These are phyloP conservation scores for Trametes gibbosa DNA, from an alignment of 768 basidiomycete genomes.

Conservation along the genomic window DNA sequence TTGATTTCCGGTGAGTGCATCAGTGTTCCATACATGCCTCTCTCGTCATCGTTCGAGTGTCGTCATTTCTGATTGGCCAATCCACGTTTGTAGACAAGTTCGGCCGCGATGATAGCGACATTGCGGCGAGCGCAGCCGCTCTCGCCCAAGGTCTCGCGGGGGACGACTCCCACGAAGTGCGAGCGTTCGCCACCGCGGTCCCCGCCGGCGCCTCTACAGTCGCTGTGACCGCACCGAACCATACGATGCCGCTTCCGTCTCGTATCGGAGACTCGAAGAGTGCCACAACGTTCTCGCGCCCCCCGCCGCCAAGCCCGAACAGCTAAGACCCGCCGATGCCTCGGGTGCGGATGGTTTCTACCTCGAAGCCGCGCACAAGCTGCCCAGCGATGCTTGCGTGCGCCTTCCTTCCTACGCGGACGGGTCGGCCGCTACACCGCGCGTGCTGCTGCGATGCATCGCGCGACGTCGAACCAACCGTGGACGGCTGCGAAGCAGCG, in stretches of 20 bases:
- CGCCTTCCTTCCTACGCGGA: conserved; percentile 1
- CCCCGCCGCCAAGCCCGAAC: conserved; percentile 25
- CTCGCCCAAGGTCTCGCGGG: conserved; percentile 47
- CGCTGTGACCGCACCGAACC: background rate
- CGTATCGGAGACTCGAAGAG: conserved; percentile 9
- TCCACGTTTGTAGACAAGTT: conserved; percentile 18
- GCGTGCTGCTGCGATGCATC: background rate
- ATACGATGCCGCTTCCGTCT: background rate
- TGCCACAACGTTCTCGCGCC: conserved; percentile 29
- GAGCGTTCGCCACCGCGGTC: conserved; percentile 46
- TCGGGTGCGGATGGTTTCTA: background rate
- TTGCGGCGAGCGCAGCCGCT: conserved; percentile 10
- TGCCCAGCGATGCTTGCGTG: background rate
- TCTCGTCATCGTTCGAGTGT: background rate
- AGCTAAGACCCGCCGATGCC: conserved; percentile 13
- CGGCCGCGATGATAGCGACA: conserved; percentile 7
- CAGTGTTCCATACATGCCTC: background rate
- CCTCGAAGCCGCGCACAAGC: background rate
- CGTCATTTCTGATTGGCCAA: conserved; percentile 10
- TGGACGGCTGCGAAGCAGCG: conserved; percentile 5
- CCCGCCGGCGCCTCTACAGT: conserved; percentile 1
- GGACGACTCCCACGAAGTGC: conserved; percentile 61
- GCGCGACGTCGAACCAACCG: background rate
- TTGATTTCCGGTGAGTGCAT: conserved; percentile 49
- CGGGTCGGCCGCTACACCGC: background rate